Percentiles rank a stretch among this genome's conserved stretches.
phyloP scores from a whole-genome alignment of 306 rosid species.

The Corylus avellana region DNA sequence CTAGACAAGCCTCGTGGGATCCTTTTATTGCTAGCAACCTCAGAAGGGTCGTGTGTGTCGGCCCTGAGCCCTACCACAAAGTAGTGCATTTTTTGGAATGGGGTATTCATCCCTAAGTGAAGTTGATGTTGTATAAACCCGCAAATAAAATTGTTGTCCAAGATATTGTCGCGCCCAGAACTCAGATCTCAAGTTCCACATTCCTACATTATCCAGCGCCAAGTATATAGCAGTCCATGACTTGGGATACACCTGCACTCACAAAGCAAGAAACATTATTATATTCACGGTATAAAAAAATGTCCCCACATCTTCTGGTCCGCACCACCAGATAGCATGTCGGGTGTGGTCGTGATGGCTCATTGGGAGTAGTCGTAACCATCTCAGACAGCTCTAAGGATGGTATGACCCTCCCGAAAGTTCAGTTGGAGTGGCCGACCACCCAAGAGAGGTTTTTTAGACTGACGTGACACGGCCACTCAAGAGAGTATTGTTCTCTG shows the following conservation, averaged over 20 bases:
- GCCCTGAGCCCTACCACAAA: slow-evolving; percentile 82
- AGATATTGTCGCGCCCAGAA: slow-evolving; percentile 94
- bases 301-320: no score
- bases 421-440: no score
- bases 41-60: slow-evolving; percentile 84
- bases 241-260: slow-evolving; percentile 77
- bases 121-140: slow-evolving; percentile 71
- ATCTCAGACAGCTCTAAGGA: no score
- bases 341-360: no score
- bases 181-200: slow-evolving; percentile 97
- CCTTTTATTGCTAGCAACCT: slow-evolving; percentile 18
- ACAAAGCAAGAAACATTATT: slow-evolving; percentile 7
- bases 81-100: slow-evolving; percentile 86
- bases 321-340: no score
- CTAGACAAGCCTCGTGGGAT: background rate
- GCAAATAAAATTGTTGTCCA: slow-evolving; percentile 84
- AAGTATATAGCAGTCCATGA: slow-evolving; percentile 92
- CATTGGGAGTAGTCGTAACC: no score
- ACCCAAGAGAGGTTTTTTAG: no score
- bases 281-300: background rate
- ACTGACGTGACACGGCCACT: no score
- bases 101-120: slow-evolving; percentile 92
- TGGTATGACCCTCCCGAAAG: no score
- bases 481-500: no score
- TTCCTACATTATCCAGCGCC: slow-evolving; percentile 93